Evolutionary conservation across 176 grass and related monocot species (phyloP).

Genomic region (Zizania latifolia): DNA sequence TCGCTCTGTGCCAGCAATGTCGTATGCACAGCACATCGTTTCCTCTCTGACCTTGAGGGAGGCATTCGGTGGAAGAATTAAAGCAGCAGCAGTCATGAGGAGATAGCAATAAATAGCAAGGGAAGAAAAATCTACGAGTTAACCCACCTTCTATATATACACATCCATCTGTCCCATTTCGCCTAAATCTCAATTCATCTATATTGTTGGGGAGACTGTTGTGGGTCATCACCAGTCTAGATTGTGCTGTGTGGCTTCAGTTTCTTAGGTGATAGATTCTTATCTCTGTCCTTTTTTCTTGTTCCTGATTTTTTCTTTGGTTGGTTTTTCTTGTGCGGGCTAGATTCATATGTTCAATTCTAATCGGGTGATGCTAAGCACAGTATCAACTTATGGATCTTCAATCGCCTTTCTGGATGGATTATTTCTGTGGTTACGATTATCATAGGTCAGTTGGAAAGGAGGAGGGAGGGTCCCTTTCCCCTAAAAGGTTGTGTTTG

Average conservation of each 20-base stretch:
- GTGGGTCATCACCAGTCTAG: background rate
- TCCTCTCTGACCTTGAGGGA: background rate
- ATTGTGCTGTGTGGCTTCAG: background rate
- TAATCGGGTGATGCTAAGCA: background rate
- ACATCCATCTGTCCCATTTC: background rate
- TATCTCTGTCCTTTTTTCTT: background rate
- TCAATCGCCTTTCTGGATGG: background rate
- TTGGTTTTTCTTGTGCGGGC: background rate
- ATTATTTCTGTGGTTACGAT: background rate
- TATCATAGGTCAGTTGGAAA: background rate
- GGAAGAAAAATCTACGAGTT: background rate
- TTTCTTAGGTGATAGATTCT: background rate
- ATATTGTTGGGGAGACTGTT: background rate
- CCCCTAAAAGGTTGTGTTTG: no score
- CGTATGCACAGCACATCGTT: background rate
- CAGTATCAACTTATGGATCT: background rate
- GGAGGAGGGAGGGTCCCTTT: no score
- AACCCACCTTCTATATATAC: background rate
- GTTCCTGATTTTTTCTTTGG: background rate
- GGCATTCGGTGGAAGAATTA: background rate
- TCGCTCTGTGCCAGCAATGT: background rate
- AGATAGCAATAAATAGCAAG: background rate
- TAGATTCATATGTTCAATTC: background rate
- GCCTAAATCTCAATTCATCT: background rate
- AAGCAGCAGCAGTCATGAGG: background rate